Base-by-base conservation (phyloP, 2,329 filamentous ascomycete genomes). In the Dothistroma septosporum region DNA sequence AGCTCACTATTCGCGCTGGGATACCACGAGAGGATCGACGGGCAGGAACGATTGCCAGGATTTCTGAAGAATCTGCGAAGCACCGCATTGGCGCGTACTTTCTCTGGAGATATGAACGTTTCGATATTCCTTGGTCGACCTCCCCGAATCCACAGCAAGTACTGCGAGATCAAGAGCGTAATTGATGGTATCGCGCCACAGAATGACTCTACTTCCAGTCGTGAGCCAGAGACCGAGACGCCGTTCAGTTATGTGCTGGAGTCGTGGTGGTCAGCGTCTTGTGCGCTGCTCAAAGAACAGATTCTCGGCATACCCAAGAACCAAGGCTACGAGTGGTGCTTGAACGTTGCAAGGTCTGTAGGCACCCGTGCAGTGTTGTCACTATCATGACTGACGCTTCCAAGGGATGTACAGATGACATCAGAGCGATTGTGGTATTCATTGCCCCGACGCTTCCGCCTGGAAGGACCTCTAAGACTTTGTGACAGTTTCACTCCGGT, bases 81-180 rank as follows among this genome's bases (percentile, higher is more conserved):
- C 58, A 69, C 70, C 2, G 75, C 74, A 6, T 80, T 81, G 60
- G 76, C 75, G 5, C 72, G 75, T 1, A 73, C 74, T 6, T 82
- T 80, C 57, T 76, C 76, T 7, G 76, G 75, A 4, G 80, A 82
- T 59, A 82, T 81, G 59, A 77, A 75, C 46, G 68, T 81, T 8
- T 76, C 79, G 1, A 77, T 80, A 1, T 82, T 82, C 56, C 74
- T 82, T n/a, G 80, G 80, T 4, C 74, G 80, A 1, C 80, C 80
- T 4, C 78, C 79, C 2, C 73, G 79, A 2, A 76, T 82, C 44
- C 74, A 74, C n/a, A 71, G 75, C 41, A 73, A 74, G 44, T 80
- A 76, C 59, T 80, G 78, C 64, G 70, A 70, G 3, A 72, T 79
- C 11, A 68, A 73, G 7, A 61, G 53, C 8, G 37, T 60, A 4